These are phyloP conservation scores for Houttuynia cordata DNA, from an alignment of 164 flowering plant genomes.

Conservation along the genomic window DNA sequence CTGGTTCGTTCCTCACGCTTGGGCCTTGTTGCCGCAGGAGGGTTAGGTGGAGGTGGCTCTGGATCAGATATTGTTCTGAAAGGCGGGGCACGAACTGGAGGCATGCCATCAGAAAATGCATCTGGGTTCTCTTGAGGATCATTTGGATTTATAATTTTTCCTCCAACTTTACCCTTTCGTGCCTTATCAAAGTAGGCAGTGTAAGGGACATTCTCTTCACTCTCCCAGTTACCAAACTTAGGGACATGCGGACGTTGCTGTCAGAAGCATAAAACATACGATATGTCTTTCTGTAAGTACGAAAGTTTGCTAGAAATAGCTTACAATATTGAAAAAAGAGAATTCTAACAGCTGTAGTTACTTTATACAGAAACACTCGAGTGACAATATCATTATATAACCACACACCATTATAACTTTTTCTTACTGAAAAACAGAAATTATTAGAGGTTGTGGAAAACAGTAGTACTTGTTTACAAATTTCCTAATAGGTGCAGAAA, in stretches of 20 bases:
- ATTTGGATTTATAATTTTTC: slow-evolving; percentile 59
- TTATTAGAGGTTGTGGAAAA: too few species aligned
- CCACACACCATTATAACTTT: too few species aligned
- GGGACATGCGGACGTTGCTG: slow-evolving; percentile 68
- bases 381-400: too few species aligned
- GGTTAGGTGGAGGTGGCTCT: slow-evolving; percentile 16
- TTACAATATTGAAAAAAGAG: too few species aligned
- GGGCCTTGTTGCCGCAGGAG: slow-evolving; percentile 13
- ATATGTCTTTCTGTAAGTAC: too few species aligned
- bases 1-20: slow-evolving; percentile 21
- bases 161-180: slow-evolving; percentile 41
- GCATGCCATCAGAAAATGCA: slow-evolving; percentile 15
- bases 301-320: too few species aligned
- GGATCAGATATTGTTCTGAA: slow-evolving; percentile 11
- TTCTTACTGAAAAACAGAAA: too few species aligned
- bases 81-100: slow-evolving; percentile 15
- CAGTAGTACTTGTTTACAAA: too few species aligned
- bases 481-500: too few species aligned
- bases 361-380: too few species aligned
- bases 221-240: slow-evolving; percentile 82
- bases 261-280: slow-evolving; percentile 1
- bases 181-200: slow-evolving; percentile 83
- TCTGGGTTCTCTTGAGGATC: slow-evolving; percentile 67
- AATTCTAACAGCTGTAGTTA: too few species aligned
- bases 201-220: slow-evolving; percentile 63